Conservation (phyloP, 495 filamentous ascomycete species). For the Talaromyces liani region DNA sequence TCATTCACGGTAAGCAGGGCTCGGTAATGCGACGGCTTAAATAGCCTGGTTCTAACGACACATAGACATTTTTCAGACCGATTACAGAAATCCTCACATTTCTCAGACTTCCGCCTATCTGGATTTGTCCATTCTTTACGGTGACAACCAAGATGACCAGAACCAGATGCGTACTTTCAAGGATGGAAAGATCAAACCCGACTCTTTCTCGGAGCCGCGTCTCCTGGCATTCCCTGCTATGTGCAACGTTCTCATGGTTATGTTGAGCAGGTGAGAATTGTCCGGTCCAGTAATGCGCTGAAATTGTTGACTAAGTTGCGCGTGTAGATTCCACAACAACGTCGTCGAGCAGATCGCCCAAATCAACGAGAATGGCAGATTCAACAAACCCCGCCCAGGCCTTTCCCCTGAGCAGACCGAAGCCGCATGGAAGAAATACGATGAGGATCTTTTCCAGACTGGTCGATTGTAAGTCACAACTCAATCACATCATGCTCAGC, state of each 20-base stretch:
- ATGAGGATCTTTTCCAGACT: slow-evolving; percentile 81
- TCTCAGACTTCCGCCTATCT: slow-evolving; percentile 54
- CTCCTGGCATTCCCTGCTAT: slow-evolving; percentile 50
- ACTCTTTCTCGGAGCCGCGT: slow-evolving; percentile 49
- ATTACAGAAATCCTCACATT: slow-evolving; percentile 42
- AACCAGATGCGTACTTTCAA: slow-evolving; percentile 48
- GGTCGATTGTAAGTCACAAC: slow-evolving; percentile 46
- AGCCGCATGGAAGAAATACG: slow-evolving; percentile 63
- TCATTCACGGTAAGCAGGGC: slow-evolving; percentile 43
- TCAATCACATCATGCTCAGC: neutral
- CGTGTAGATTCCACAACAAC: slow-evolving; percentile 66
- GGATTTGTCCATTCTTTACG: slow-evolving; percentile 52
- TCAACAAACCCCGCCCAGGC: slow-evolving; percentile 47
- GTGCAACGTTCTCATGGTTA: slow-evolving; percentile 49
- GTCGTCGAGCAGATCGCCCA: slow-evolving; percentile 58
- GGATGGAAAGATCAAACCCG: slow-evolving; percentile 50
- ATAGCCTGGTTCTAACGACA: neutral
- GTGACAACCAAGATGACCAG: slow-evolving; percentile 50
- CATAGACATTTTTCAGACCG: slow-evolving; percentile 51
- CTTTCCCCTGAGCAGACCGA: slow-evolving; percentile 41
- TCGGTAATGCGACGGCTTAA: neutral
- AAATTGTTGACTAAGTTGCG: neutral
- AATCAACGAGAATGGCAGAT: slow-evolving; percentile 68
- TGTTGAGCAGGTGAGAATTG: slow-evolving; percentile 35
- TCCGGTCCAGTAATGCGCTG: neutral